Percentiles rank a stretch among this genome's conserved stretches.
These are phyloP conservation scores for Coleophoma eucalyptorum DNA, from an alignment of 2,329 filamentous ascomycete species.

Conservation along the genomic window DNA sequence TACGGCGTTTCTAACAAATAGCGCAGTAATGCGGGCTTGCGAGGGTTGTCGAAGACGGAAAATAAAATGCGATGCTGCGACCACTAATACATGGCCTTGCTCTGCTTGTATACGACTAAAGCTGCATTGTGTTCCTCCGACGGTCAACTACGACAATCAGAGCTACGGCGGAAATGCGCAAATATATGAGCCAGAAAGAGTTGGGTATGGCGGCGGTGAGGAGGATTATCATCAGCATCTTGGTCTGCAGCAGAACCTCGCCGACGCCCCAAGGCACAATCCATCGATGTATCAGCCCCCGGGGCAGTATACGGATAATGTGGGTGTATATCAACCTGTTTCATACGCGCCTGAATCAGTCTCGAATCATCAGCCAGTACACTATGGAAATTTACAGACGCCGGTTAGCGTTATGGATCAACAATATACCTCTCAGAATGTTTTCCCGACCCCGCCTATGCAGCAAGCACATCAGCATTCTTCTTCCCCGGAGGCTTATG, in stretches of 20 bases:
- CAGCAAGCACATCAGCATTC: conserved; percentile 18
- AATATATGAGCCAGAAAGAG: conserved; percentile 45
- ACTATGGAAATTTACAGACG: conserved; percentile 50
- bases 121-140: conserved; percentile 84
- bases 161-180: conserved; percentile 15
- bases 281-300: conserved; percentile 44
- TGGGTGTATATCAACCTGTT: conserved; percentile 32
- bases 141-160: conserved; percentile 27
- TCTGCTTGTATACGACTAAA: conserved; percentile 90
- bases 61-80: conserved; percentile 97
- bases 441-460: conserved; percentile 51
- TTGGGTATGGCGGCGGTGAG: conserved; percentile 39
- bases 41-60: conserved; percentile 93
- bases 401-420: conserved; percentile 47
- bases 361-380: conserved; percentile 39
- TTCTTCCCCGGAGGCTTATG: conserved; percentile 47
- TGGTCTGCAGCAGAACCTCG: conserved; percentile 40
- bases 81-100: conserved; percentile 96
- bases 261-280: conserved; percentile 31
- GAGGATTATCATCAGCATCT: conserved; percentile 51
- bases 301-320: conserved; percentile 39
- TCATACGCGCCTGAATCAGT: conserved; percentile 35
- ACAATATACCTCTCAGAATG: conserved; percentile 41
- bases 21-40: conserved; percentile 91
- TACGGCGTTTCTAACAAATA: no score